Evolutionary conservation across 345 rosid species (phyloP), one percentile per base, ranked within the genome.

Genomic region (Crucihimalaya himalaica): DNA sequence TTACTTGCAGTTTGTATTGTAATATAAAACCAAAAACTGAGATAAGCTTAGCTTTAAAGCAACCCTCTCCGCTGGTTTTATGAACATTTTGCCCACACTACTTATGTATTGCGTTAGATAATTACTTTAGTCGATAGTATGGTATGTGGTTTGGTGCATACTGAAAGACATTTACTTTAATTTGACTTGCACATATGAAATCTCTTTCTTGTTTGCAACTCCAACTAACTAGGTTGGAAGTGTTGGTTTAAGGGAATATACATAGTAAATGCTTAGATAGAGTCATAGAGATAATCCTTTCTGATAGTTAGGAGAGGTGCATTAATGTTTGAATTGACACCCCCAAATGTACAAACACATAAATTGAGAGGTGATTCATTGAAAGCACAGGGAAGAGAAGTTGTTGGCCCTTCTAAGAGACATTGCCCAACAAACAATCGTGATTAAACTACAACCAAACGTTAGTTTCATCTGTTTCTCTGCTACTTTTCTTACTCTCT

Each of bases 311-410:
- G 52, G 42, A 55, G 63, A 68, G 28, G 66, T 58, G 20, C 73
- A 67, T 74, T 50, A 57, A 74, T 66, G 65, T 35, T 31, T 32
- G 27, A 27, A 53, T n/a, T 55, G 21, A 15, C 39, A 2, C 40
- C 29, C 39, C 16, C 43, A 39, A 13, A n/a, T 39, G 46, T 40
- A 40, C 46, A 1, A 51, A 28, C 58, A 55, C 50, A 65, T 15
- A 73, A 16, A 64, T 16, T 66, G 54, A 57, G 78, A 67, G 73
- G 78, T 74, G 73, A 67, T 74, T 74, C 46, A 74, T 59, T 74
- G 39, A 67, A 74, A 58, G 39, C 78, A 74, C 78, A 57, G 23
- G 43, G 72, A 74, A 57, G 23, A 34, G 72, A 74, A 47, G 78
- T 74, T 47, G 70, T 64, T 53, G 70, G 63, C 69, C 40, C 8